Percentiles rank a stretch among this genome's conserved stretches.
Evolutionary conservation across 306 rosid genomes (phyloP).

Genomic region (Malus asiatica): DNA sequence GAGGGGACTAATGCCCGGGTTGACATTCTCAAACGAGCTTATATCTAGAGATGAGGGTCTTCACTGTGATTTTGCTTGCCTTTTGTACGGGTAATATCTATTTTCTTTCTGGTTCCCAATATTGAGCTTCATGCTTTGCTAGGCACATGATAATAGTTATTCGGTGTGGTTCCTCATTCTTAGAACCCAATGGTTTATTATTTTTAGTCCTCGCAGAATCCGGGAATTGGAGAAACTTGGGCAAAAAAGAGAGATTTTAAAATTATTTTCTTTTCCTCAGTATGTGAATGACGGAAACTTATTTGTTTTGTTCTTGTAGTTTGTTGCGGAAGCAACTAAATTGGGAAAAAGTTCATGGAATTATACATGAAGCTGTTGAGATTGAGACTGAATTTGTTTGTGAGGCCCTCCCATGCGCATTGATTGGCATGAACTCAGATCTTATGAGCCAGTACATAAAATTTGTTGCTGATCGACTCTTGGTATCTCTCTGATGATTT

Average conservation of each 20-base stretch:
- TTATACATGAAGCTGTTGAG: constrained; percentile 66
- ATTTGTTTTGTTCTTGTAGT: constrained; percentile 23
- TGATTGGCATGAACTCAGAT: constrained; percentile 84
- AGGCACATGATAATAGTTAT: neutral
- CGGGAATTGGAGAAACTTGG: neutral
- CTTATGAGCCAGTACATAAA: constrained; percentile 93
- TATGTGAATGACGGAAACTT: neutral
- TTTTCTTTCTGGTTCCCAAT: neutral
- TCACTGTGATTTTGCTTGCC: constrained; percentile 95
- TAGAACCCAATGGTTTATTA: neutral
- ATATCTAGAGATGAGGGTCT: constrained; percentile 97
- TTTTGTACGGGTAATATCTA: constrained; percentile 57
- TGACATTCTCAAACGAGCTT: constrained; percentile 86
- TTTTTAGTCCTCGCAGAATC: neutral
- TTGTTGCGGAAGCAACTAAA: constrained; percentile 51
- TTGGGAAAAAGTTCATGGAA: constrained; percentile 38
- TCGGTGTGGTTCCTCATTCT: neutral
- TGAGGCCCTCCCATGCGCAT: constrained; percentile 83
- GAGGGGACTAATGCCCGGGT: constrained; percentile 84
- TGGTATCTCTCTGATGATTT: constrained; percentile 34
- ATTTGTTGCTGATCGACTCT: constrained; percentile 84
- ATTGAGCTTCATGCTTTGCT: constrained; percentile 8
- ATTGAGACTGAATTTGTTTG: constrained; percentile 74
- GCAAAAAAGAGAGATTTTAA: neutral
- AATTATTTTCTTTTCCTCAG: neutral